A percentile compares a stretch with the other conserved stretches of the same genome.
phyloP scores from a whole-genome alignment of 495 filamentous ascomycete genomes.

The Lophium mytilinum region DNA sequence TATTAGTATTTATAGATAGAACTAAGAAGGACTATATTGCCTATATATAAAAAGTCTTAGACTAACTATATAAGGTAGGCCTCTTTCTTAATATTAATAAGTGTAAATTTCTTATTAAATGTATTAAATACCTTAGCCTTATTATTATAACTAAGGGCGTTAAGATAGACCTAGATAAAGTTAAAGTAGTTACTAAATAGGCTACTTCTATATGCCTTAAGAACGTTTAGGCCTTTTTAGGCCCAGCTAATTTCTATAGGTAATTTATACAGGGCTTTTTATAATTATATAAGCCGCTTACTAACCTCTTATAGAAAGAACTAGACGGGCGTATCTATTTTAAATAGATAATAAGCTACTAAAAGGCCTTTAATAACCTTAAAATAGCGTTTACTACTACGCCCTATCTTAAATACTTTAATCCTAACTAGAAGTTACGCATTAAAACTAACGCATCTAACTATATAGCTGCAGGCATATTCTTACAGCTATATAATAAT shows the following conservation, averaged over 20 bases:
- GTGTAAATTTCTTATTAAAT: constrained; percentile 28
- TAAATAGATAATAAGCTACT: too few species aligned
- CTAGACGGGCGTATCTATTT: too few species aligned
- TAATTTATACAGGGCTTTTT: constrained; percentile 16
- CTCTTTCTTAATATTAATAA: constrained; percentile 20
- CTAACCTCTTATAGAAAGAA: too few species aligned
- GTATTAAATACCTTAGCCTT: constrained; percentile 29
- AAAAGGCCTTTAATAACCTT: too few species aligned
- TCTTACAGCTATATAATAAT: constrained; percentile 8
- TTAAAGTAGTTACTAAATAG: constrained; percentile 5
- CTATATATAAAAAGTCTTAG: neutral
- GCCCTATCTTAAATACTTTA: constrained; percentile 24
- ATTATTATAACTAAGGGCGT: constrained; percentile 25
- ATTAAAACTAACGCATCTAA: constrained; percentile 27
- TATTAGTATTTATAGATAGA: too few species aligned
- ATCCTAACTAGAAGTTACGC: constrained; percentile 11
- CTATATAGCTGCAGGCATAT: constrained; percentile 14
- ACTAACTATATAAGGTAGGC: neutral
- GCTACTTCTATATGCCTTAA: constrained; percentile 5
- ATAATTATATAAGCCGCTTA: too few species aligned
- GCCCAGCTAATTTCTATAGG: constrained; percentile 23
- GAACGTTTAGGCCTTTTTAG: constrained; percentile 16
- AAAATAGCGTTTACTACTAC: constrained; percentile 31
- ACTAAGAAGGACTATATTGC: too few species aligned
- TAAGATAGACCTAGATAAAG: constrained; percentile 28